Evolutionary conservation across 2,329 filamentous ascomycete genomes (phyloP), one percentile per base, ranked within the genome.

Genomic region (Xylaria sp.): DNA sequence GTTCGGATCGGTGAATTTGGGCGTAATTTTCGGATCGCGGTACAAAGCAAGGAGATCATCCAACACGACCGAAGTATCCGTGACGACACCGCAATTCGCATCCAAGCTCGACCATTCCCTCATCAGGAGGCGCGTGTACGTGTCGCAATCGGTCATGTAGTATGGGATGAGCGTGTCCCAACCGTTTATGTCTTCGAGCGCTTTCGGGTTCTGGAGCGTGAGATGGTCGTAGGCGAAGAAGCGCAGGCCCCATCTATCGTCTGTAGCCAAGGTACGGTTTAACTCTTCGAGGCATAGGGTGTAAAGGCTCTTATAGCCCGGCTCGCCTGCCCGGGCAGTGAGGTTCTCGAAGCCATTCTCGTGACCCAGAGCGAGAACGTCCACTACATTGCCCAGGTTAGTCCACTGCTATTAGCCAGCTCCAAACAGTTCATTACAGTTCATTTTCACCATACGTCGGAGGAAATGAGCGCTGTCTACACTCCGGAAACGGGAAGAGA

Each of bases 171-270:
- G 78, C 0, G 84, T 84, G 74, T 90, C 88, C 86, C 87, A 90
- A 0, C 82, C 85, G 23, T 87, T 82, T 8, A 88, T 81, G 54
- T 83, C 81, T 69, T 84, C 81, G 73, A 84, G 84, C 0, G 86
- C 84, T 8, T 76, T 79, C 12, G 84, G 84, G 73, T 90, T 89
- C 51, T 89, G 85, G 1, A 89, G 80, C 1, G 86, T 82, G 2
- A 90, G 80, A 70, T 86, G 84, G 74, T 90, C 87, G 78, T 89
- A 89, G 13, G 85, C 82, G 75, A 88, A 89, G 77, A 88, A 87
- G n/a, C 83, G 82, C 60, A 84, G 77, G 0, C 80, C 86, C 87
- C 87, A 89, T 61, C 79, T 76, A 9, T 80, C 75, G 39, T 80
- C 78, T 0, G 74, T 73, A 2, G 69, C 65, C 0, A 79, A 63